phyloP scores from a whole-genome alignment of 306 rosid species.

The Glycine soja region DNA sequence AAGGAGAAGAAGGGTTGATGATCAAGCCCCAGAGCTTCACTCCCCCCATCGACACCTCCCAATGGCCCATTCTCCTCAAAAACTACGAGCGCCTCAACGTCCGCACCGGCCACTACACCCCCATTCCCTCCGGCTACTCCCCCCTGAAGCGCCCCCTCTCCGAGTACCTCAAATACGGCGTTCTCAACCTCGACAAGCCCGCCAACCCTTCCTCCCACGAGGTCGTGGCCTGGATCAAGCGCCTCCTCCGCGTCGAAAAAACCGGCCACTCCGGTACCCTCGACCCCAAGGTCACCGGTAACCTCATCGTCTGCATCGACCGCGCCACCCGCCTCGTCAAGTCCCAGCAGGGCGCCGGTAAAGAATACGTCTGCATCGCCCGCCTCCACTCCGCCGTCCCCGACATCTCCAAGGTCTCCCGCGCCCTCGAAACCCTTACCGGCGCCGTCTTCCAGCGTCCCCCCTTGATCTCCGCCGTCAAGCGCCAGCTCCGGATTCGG shows the following conservation, averaged over 20 bases:
- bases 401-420: slow-evolving; percentile 70
- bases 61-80: slow-evolving; percentile 88
- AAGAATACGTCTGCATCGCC: slow-evolving; percentile 84
- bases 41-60: slow-evolving; percentile 79
- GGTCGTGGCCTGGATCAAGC: slow-evolving; percentile 83
- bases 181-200: slow-evolving; percentile 82
- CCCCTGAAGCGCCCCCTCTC: slow-evolving; percentile 81
- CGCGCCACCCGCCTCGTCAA: slow-evolving; percentile 83
- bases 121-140: slow-evolving; percentile 74
- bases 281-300: slow-evolving; percentile 87
- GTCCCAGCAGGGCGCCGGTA: slow-evolving; percentile 89
- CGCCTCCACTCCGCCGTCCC: slow-evolving; percentile 77
- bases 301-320: slow-evolving; percentile 82
- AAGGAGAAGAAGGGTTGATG: not conserved
- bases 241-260: slow-evolving; percentile 78
- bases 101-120: slow-evolving; percentile 87
- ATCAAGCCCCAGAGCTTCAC: slow-evolving; percentile 77
- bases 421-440: slow-evolving; percentile 80
- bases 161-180: slow-evolving; percentile 75
- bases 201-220: slow-evolving; percentile 93
- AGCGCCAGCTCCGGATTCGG: slow-evolving; percentile 87
- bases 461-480: slow-evolving; percentile 82
- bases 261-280: slow-evolving; percentile 91
- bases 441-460: slow-evolving; percentile 93
- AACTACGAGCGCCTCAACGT: slow-evolving; percentile 91